phyloP scores from a whole-genome alignment of 345 rosid genomes.

The thale cress (Arabidopsis thaliana) region TAIR10.1 NC_003074.8:22719501-22720000 shows the following conservation, averaged over 20 bases:
- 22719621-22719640: no score
- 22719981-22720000: not conserved
- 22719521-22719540: no score
- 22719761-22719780: conserved; percentile 43
- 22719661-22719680: conserved; percentile 43
- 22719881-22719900: not conserved
- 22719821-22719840: not conserved
- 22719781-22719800: not conserved
- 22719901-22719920: not conserved
- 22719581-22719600: no score
- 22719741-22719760: conserved; percentile 33
- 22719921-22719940: not conserved
- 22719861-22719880: not conserved
- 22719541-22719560: no score
- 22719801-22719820: not conserved
- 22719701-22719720: conserved; percentile 46
- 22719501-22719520: no score
- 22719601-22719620: no score
- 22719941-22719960: not conserved
- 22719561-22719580: no score
- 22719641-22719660: conserved; percentile 34
- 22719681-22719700: conserved; percentile 36
- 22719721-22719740: conserved; percentile 56
- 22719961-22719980: not conserved
- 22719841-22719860: not conserved